Base-by-base conservation (phyloP, 441 rosid species). In the Viola pubescens region DNA sequence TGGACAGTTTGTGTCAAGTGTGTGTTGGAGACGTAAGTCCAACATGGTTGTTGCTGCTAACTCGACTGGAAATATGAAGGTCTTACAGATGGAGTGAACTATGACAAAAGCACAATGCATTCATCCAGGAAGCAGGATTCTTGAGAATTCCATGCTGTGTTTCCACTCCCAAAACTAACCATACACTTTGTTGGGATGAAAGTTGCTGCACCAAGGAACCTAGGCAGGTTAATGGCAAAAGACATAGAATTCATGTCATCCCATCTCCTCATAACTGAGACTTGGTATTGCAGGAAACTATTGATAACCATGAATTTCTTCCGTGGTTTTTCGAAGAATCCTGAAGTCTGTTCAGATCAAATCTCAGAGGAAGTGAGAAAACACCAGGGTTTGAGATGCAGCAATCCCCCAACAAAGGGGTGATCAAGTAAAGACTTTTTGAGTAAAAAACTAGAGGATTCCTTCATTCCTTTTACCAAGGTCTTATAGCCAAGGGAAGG, bases 1-100 rank as follows among this genome's bases (percentile, higher is more conserved):
- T 40, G 88, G 88, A 48, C 85, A 81, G 74, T 89, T 86, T 68
- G 94, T 89, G 72, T 86, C 94, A 11, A 86, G 97, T 52, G 97
- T 86, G 3, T 84, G 91, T 63, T 89, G 91, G 94, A 76, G 91
- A 62, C 79, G 67, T 56, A 85, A 78, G 64, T 77, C 88, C 41
- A 83, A 77, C 60, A 81, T 83, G 87, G 73, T 82, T 62, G 84
- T 82, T 4, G 87, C 91, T 65, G 87, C 94, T 58, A 89, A 83
- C 67, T 86, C 97, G 44, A 79, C 72, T 14, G 97, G 97, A 75
- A 73, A 71, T 70, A 80, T 89, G 70, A 74, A 83, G 64, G 75
- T 83, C 46, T 63, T 89, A 56, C 75, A 71, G 75, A 78, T 89
- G 77, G 85, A 81, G 63, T 82, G 73, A 81, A 65, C 40, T 48